Conservation (phyloP, 305 asterid genomes). For the Vinca major region DNA sequence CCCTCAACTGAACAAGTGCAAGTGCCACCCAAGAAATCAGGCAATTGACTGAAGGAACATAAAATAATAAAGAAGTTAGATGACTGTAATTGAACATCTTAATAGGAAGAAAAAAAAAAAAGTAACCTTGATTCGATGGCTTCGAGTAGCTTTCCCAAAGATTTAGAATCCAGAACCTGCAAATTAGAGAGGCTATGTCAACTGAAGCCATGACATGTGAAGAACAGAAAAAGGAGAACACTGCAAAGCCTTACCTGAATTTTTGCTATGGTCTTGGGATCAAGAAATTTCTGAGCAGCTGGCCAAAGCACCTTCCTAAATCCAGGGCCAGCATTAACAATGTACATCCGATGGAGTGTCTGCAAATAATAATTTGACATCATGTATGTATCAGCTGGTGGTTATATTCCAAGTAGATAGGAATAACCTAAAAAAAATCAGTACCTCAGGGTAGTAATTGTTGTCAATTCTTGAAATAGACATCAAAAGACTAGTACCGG, state of each 20-base stretch:
- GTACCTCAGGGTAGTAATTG: constrained; percentile 85
- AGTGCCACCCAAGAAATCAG: constrained; percentile 86
- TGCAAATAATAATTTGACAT: constrained; percentile 27
- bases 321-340: constrained; percentile 88
- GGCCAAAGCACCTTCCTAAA: constrained; percentile 96
- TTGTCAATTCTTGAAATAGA: constrained; percentile 76
- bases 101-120: not conserved
- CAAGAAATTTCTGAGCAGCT: constrained; percentile 80
- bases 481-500: constrained; percentile 67
- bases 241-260: constrained; percentile 42
- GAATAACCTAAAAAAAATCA: constrained; percentile 7
- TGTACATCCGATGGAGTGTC: constrained; percentile 80
- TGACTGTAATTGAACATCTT: constrained; percentile 15
- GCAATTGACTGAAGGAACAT: constrained; percentile 63
- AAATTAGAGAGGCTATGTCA: constrained; percentile 18
- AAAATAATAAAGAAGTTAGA: constrained; percentile 19
- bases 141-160: constrained; percentile 70
- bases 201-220: constrained; percentile 12
- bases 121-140: constrained; percentile 67
- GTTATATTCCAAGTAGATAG: not conserved
- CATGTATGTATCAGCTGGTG: not conserved
- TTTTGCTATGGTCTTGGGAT: constrained; percentile 70
- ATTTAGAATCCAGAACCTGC: constrained; percentile 73
- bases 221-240: constrained; percentile 6
- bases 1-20: constrained; percentile 78